Percentiles rank a stretch among this genome's conserved stretches.
Conservation (phyloP, 1,139 yeast genomes). For the Kodamaea alishanica region DNA sequence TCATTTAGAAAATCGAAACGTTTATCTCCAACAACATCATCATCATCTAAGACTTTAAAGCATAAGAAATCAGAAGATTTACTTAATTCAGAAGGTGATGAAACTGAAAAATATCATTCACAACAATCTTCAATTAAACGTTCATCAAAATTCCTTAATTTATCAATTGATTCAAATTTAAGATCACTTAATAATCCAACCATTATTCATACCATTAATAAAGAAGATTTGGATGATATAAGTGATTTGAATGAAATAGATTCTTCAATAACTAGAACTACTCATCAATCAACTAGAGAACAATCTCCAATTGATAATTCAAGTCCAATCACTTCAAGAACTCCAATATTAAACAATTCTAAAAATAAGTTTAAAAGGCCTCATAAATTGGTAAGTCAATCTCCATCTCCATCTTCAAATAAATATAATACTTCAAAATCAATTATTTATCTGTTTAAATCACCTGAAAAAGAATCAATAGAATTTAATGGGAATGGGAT, state of each 20-base stretch:
- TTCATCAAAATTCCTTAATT: constrained; percentile 46
- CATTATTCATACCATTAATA: constrained; percentile 4
- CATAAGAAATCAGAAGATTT: constrained; percentile 10
- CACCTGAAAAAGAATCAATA: constrained; percentile 4
- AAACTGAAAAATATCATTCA: constrained; percentile 19
- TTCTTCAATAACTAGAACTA: constrained; percentile 14
- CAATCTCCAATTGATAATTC: constrained; percentile 19
- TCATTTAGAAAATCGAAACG: constrained; percentile 1
- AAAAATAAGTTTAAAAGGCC: constrained; percentile 45
- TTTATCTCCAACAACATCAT: constrained; percentile 2
- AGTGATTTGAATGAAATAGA: constrained; percentile 32
- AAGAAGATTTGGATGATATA: constrained; percentile 24
- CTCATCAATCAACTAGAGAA: constrained; percentile 12
- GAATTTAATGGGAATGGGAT: too few relatives aligned
- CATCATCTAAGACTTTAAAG: constrained; percentile 3
- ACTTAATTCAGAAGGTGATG: constrained; percentile 12
- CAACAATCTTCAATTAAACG: constrained; percentile 36
- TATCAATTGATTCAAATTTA: constrained; percentile 38
- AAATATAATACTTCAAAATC: constrained; percentile 9
- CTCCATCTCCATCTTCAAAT: constrained; percentile 40
- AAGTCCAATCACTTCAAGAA: constrained; percentile 16
- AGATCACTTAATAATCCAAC: constrained; percentile 11
- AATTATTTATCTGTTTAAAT: constrained; percentile 10
- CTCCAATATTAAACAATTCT: constrained; percentile 13
- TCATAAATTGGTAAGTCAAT: constrained; percentile 44